Conservation (phyloP, 768 basidiomycete species). For the Mycena amicta region DNA sequence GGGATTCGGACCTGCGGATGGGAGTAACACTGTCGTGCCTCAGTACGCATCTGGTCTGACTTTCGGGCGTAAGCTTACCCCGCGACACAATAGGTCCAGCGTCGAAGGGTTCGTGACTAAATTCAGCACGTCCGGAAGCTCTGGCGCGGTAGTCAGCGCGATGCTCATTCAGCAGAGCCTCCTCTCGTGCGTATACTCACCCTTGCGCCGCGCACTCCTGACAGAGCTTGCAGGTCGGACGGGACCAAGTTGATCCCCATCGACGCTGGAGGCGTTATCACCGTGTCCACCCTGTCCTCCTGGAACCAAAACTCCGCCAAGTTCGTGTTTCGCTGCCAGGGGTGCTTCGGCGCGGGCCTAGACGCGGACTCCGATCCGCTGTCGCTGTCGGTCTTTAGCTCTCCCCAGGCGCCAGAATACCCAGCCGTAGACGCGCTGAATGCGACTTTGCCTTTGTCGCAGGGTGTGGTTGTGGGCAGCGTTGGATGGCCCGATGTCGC, state of each 20-base stretch:
- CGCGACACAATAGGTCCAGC: not conserved
- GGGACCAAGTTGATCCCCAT: not conserved
- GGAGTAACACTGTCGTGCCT: not conserved
- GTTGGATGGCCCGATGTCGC: not conserved
- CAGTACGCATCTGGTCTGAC: not conserved
- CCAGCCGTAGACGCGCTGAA: not conserved
- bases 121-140: not conserved
- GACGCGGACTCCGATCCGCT: not conserved
- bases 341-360: not conserved
- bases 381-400: not conserved
- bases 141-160: not conserved
- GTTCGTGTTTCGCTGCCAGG: not conserved
- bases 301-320: not conserved
- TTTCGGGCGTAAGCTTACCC: no score
- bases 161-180: not conserved
- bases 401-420: not conserved
- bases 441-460: not conserved
- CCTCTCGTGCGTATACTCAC: not conserved
- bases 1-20: not conserved
- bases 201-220: not conserved
- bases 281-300: not conserved
- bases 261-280: not conserved
- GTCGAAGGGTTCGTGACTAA: not conserved
- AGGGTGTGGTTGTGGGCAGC: not conserved
- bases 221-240: not conserved